Percentiles rank a stretch among this genome's conserved stretches.
Evolutionary conservation across 768 basidiomycete genomes (phyloP).

Genomic region (Rhodotorula graminis): DNA sequence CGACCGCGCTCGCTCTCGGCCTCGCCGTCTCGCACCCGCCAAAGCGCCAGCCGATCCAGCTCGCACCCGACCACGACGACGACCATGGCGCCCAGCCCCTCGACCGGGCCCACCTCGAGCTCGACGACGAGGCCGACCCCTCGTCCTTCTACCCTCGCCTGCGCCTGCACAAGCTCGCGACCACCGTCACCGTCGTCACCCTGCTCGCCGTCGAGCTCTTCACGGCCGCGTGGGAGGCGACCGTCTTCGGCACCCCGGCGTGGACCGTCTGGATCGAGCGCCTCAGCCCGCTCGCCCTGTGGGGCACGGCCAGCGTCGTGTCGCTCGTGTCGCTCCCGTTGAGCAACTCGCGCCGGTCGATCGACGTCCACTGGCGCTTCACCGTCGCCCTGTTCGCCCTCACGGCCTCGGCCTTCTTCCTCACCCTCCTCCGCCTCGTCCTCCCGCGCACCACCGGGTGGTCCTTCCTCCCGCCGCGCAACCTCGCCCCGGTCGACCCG

Average conservation of each 20-base stretch:
- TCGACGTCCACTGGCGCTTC: slow-evolving; percentile 29
- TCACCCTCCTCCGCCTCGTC: slow-evolving; percentile 27
- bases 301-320: slow-evolving; percentile 14
- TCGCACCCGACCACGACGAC: background rate
- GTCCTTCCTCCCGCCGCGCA: slow-evolving; percentile 11
- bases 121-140: slow-evolving; percentile 9
- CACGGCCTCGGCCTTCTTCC: slow-evolving; percentile 1
- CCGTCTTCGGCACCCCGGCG: background rate
- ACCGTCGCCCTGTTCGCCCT: slow-evolving; percentile 22
- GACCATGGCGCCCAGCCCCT: background rate
- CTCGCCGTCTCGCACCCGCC: slow-evolving; percentile 1
- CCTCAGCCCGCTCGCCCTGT: background rate
- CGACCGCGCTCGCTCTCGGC: background rate
- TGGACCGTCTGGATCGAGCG: slow-evolving; percentile 9
- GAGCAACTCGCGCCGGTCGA: background rate
- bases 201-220: slow-evolving; percentile 8
- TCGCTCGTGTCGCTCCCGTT: slow-evolving; percentile 19
- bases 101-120: background rate
- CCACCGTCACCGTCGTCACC: background rate
- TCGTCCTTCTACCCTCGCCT: slow-evolving; percentile 21
- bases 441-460: slow-evolving; percentile 25
- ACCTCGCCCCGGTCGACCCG: too few relatives aligned
- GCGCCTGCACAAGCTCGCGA: slow-evolving; percentile 1
- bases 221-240: slow-evolving; percentile 4
- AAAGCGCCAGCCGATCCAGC: background rate